Percentiles rank a stretch among this genome's conserved stretches.
Evolutionary conservation across 2,329 filamentous ascomycete genomes (phyloP).

Genomic region (Ramularia collo-cygni): DNA sequence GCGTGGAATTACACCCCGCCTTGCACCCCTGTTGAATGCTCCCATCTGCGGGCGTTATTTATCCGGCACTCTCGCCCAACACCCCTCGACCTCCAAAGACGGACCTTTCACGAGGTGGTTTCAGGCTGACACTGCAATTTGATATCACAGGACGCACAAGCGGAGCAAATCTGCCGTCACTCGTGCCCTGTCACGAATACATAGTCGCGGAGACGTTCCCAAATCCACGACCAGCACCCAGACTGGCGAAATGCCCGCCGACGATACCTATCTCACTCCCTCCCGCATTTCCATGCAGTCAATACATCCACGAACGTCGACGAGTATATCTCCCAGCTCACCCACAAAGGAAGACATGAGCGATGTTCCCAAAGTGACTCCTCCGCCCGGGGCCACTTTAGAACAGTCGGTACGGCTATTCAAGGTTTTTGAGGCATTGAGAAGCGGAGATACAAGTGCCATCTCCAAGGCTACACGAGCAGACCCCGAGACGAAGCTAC

Average conservation of each 20-base stretch:
- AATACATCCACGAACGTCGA: conserved; percentile 29
- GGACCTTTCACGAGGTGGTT: no score
- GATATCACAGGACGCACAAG: conserved; percentile 29
- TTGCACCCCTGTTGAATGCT: no score
- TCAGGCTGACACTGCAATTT: conserved; percentile 2
- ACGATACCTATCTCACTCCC: conserved; percentile 14
- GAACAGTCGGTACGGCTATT: conserved; percentile 95
- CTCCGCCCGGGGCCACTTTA: conserved; percentile 54
- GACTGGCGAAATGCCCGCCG: conserved; percentile 1
- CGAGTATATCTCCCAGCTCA: conserved; percentile 27
- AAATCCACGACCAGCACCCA: conserved; percentile 18
- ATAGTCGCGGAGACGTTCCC: conserved; percentile 41
- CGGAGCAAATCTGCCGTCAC: conserved; percentile 47
- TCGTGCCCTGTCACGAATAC: conserved; percentile 48
- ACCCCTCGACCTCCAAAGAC: no score
- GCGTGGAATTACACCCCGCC: no score
- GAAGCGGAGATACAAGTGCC: conserved; percentile 81
- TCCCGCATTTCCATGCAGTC: conserved; percentile 20
- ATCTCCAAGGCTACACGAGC: conserved; percentile 76
- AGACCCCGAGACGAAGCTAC: conserved; percentile 43
- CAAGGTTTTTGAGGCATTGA: conserved; percentile 83
- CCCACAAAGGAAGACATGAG: conserved; percentile 15
- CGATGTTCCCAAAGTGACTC: conserved; percentile 29
- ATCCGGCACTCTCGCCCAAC: no score
- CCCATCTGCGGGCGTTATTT: no score